Evolutionary conservation across 495 filamentous ascomycete genomes (phyloP).

Genomic region (Penicillium verhagenii): DNA sequence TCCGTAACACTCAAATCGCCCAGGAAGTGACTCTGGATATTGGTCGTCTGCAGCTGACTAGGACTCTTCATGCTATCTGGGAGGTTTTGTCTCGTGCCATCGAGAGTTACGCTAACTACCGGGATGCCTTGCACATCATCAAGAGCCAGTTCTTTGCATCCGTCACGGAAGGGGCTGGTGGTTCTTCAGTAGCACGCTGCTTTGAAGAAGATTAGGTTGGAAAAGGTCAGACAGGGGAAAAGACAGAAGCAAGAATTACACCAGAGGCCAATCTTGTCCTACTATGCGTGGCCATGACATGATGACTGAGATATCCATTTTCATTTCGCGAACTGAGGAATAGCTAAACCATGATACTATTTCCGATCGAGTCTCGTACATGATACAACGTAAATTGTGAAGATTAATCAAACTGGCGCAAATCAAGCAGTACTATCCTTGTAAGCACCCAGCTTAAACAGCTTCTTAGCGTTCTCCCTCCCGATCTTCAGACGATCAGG

Average conservation of each 20-base stretch:
- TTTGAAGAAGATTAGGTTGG: not conserved
- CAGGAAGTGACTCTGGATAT: constrained; percentile 9
- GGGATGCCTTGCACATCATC: constrained; percentile 10
- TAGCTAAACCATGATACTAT: not conserved
- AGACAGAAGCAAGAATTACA: not conserved
- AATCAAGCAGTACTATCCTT: constrained; percentile 37
- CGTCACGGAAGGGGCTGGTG: not conserved
- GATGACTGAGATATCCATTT: not conserved
- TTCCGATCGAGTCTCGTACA: not conserved
- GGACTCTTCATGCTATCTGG: constrained; percentile 20
- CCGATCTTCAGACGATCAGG: constrained; percentile 49
- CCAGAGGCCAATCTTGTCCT: not conserved
- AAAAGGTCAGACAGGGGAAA: too few species aligned
- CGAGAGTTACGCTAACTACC: constrained; percentile 18
- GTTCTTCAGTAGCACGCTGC: not conserved
- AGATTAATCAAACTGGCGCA: not conserved
- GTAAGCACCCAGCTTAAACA: constrained; percentile 49
- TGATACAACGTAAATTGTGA: too few species aligned
- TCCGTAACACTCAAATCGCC: constrained; percentile 17
- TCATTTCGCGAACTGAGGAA: not conserved
- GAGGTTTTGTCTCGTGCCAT: constrained; percentile 17
- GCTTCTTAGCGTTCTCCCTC: constrained; percentile 52
- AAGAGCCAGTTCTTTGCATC: constrained; percentile 10
- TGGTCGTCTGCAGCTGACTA: constrained; percentile 12
- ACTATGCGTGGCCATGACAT: not conserved